Percentiles rank a stretch among this genome's conserved stretches.
phyloP scores from a whole-genome alignment of 257 asterid species.

The Capsicum rhomboideum region DNA sequence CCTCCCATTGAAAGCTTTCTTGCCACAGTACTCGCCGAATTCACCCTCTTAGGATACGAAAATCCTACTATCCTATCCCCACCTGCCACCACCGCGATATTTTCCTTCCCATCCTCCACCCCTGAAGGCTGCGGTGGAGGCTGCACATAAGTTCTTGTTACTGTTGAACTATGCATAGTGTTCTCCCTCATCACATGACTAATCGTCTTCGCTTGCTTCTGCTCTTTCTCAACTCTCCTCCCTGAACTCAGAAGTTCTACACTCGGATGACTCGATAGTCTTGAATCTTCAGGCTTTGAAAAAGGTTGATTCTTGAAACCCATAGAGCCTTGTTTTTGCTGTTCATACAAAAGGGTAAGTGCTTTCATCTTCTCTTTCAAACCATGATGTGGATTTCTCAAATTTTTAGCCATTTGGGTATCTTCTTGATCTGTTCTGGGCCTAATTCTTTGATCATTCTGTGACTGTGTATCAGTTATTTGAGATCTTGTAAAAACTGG shows the following conservation, averaged over 20 bases:
- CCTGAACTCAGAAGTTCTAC: constrained; percentile 28
- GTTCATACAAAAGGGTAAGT: constrained; percentile 46
- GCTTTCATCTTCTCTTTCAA: constrained; percentile 59
- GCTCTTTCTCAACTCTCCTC: constrained; percentile 10
- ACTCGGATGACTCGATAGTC: constrained; percentile 41
- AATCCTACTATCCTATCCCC: constrained; percentile 20
- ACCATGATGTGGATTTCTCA: constrained; percentile 51
- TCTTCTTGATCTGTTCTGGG: constrained; percentile 20
- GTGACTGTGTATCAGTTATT: background rate
- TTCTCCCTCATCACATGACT: constrained; percentile 32
- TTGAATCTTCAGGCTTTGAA: constrained; percentile 16
- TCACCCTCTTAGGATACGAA: constrained; percentile 24
- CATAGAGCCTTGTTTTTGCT: constrained; percentile 37
- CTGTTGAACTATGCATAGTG: constrained; percentile 13
- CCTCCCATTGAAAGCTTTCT: constrained; percentile 41
- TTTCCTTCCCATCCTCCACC: constrained; percentile 37
- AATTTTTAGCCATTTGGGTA: constrained; percentile 7
- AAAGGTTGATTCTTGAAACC: constrained; percentile 24
- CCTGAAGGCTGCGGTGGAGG: constrained; percentile 12
- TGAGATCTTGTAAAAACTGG: constrained; percentile 45
- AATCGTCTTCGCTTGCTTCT: constrained; percentile 1
- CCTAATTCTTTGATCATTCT: constrained; percentile 16
- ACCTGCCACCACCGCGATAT: constrained; percentile 4
- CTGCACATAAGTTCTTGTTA: constrained; percentile 9
- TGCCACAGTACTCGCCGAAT: constrained; percentile 15